These are phyloP conservation scores for Podospora comata DNA, from an alignment of 495 filamentous ascomycete genomes.

Conservation along the genomic window DNA sequence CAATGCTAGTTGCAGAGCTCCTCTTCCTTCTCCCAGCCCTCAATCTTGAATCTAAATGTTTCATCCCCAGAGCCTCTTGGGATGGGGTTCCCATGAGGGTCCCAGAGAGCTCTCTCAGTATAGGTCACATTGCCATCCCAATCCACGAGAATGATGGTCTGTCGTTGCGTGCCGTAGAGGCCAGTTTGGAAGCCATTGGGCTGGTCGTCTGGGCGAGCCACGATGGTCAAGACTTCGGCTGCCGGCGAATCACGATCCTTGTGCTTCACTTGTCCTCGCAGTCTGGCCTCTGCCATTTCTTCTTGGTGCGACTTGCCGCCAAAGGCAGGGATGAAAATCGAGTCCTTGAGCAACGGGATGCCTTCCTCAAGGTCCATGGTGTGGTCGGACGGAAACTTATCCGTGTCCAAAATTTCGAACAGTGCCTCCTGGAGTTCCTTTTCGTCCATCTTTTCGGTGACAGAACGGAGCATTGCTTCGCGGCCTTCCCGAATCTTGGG, in stretches of 20 bases:
- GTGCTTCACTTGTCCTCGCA: constrained; percentile 23
- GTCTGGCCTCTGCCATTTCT: constrained; percentile 50
- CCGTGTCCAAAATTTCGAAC: constrained; percentile 63
- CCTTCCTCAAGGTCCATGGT: constrained; percentile 65
- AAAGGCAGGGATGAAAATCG: constrained; percentile 80
- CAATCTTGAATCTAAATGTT: constrained; percentile 61
- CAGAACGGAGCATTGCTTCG: constrained; percentile 40
- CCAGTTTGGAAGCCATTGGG: constrained; percentile 50
- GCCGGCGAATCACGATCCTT: constrained; percentile 13
- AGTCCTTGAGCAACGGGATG: constrained; percentile 65
- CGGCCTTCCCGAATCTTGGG: constrained; percentile 69
- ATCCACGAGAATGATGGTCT: constrained; percentile 80
- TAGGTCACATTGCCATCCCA: constrained; percentile 73
- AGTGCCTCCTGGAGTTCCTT: constrained; percentile 67
- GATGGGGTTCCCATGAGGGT: constrained; percentile 60
- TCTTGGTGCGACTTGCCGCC: constrained; percentile 49
- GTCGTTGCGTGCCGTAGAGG: constrained; percentile 89
- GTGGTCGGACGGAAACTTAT: constrained; percentile 65
- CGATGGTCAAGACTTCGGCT: constrained; percentile 27
- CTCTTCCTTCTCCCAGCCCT: constrained; percentile 40
- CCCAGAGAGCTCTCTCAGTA: constrained; percentile 79
- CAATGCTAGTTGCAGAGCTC: constrained; percentile 16
- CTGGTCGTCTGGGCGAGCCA: constrained; percentile 31
- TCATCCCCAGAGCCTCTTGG: constrained; percentile 59
- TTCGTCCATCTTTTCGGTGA: constrained; percentile 51